Percentiles rank a stretch among this genome's conserved stretches.
phyloP scores from a whole-genome alignment of 2,329 filamentous ascomycete genomes.

The Teratosphaeria gauchensis region DNA sequence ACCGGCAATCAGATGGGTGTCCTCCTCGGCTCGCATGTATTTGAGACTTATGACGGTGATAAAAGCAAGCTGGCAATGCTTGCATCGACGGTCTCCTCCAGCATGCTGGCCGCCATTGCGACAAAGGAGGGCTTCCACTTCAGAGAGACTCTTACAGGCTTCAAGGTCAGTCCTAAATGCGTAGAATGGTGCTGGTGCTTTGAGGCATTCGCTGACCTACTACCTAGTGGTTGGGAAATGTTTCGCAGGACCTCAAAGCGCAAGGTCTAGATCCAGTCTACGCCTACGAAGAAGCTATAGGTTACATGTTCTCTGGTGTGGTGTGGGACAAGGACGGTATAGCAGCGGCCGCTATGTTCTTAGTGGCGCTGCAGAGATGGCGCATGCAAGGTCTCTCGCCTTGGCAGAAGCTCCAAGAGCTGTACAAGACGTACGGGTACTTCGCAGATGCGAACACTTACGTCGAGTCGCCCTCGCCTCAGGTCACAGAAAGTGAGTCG shows the following conservation, averaged over 20 bases:
- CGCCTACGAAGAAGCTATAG: constrained; percentile 57
- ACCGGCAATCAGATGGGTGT: constrained; percentile 58
- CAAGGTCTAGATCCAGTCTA: constrained; percentile 44
- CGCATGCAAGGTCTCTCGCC: constrained; percentile 45
- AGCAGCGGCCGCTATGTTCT: constrained; percentile 49
- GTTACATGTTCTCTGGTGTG: constrained; percentile 55
- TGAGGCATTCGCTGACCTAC: too few relatives aligned
- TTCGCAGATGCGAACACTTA: constrained; percentile 57
- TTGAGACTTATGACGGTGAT: constrained; percentile 37
- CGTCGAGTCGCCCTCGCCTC: constrained; percentile 47
- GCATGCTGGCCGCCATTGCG: constrained; percentile 52
- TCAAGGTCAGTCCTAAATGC: constrained; percentile 34
- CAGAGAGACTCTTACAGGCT: constrained; percentile 54
- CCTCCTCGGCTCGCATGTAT: constrained; percentile 48
- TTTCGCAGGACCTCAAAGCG: constrained; percentile 42
- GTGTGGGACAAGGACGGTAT: constrained; percentile 58
- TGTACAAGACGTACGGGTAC: constrained; percentile 39
- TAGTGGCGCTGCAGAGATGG: constrained; percentile 47
- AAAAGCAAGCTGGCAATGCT: constrained; percentile 43
- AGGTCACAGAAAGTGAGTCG: constrained; percentile 33
- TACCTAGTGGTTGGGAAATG: constrained; percentile 49
- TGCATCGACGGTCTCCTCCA: constrained; percentile 53
- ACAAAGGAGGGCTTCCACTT: constrained; percentile 46
- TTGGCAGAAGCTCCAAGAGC: constrained; percentile 29
- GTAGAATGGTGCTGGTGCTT: too few relatives aligned